phyloP scores from a whole-genome alignment of 805 yeast genomes.

The Grigorovia transvaalensis region DNA sequence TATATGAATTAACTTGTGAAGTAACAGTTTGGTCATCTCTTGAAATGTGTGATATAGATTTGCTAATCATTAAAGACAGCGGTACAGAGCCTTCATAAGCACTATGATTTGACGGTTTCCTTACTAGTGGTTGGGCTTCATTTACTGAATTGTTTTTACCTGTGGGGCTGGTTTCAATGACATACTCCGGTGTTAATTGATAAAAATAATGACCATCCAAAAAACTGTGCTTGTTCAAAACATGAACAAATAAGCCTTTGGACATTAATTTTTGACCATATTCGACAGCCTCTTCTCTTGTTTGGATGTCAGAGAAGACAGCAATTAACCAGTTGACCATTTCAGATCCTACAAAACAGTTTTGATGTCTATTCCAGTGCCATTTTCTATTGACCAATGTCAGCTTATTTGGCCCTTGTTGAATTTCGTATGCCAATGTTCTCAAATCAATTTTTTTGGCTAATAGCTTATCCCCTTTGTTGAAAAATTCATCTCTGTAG shows the following conservation, averaged over 20 bases:
- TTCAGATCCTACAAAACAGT: conserved; percentile 79
- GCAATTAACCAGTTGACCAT: conserved; percentile 78
- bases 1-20: neutral
- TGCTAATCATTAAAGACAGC: conserved; percentile 4
- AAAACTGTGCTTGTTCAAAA: conserved; percentile 71
- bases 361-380: conserved; percentile 74
- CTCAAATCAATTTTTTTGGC: conserved; percentile 40
- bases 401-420: conserved; percentile 48
- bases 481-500: conserved; percentile 30
- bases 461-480: conserved; percentile 28
- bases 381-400: conserved; percentile 70
- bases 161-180: conserved; percentile 5
- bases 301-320: conserved; percentile 66
- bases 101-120: conserved; percentile 6
- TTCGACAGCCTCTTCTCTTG: conserved; percentile 71
- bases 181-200: conserved; percentile 48
- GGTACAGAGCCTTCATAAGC: conserved; percentile 5
- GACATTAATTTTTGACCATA: conserved; percentile 76
- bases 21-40: conserved; percentile 7
- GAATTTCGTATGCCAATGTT: conserved; percentile 55
- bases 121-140: conserved; percentile 1
- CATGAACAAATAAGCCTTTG: conserved; percentile 65
- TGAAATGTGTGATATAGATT: conserved; percentile 7
- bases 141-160: conserved; percentile 8
- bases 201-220: conserved; percentile 92